Evolutionary conservation across 768 basidiomycete species (phyloP).

Genomic region (Hortiboletus campestris): DNA sequence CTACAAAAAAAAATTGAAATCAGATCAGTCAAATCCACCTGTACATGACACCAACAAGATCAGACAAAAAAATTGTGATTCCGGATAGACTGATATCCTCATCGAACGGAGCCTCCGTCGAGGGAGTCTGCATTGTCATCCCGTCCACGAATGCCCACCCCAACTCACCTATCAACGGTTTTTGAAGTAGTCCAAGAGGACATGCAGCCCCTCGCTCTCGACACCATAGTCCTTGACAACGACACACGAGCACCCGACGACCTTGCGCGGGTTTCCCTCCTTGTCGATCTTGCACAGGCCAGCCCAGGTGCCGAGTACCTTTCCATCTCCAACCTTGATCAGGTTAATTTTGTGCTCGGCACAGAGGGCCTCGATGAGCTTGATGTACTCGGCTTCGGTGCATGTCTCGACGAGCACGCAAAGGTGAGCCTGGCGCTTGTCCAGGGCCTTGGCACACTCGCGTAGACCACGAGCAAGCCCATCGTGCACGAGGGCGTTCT

Average conservation of each 20-base stretch:
- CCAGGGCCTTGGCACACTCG: slow-evolving; percentile 96
- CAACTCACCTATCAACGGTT: slow-evolving; percentile 61
- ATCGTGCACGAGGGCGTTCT: slow-evolving; percentile 97
- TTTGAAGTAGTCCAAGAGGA: slow-evolving; percentile 95
- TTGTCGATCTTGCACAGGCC: slow-evolving; percentile 99
- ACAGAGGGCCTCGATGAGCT: slow-evolving; percentile 99
- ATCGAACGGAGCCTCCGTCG: slow-evolving; percentile 68
- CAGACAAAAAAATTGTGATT: slow-evolving; percentile 54
- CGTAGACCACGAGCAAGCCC: slow-evolving; percentile 97
- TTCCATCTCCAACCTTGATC: slow-evolving; percentile 98
- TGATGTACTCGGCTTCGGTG: slow-evolving; percentile 99
- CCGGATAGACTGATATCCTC: slow-evolving; percentile 49
- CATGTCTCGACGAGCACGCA: slow-evolving; percentile 99
- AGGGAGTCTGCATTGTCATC: slow-evolving; percentile 96
- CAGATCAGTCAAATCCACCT: slow-evolving; percentile 10
- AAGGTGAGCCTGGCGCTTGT: slow-evolving; percentile 97
- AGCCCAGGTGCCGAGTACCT: slow-evolving; percentile 97
- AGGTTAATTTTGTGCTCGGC: slow-evolving; percentile 99
- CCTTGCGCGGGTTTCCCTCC: slow-evolving; percentile 96
- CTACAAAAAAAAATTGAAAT: slow-evolving; percentile 4
- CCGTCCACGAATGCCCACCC: slow-evolving; percentile 8
- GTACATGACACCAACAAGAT: slow-evolving; percentile 26
- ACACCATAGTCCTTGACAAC: slow-evolving; percentile 98
- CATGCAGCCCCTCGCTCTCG: slow-evolving; percentile 93
- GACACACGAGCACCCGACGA: slow-evolving; percentile 90